Conservation (phyloP, 768 basidiomycete species). For the Trametes villosa region DNA sequence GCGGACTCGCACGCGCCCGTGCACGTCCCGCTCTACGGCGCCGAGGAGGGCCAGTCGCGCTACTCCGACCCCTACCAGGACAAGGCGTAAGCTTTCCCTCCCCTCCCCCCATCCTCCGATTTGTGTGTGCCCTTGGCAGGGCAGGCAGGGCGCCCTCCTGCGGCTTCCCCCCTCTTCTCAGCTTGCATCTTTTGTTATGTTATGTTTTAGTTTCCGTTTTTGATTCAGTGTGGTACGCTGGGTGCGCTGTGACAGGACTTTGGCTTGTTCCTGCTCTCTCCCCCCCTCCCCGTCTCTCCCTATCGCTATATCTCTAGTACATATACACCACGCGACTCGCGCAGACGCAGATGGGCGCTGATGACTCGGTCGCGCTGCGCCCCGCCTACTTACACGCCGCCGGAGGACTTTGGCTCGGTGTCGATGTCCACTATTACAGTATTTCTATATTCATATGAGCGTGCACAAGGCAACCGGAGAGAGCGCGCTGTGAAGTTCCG, state of each 20-base stretch:
- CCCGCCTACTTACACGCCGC: neutral
- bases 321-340: neutral
- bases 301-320: conserved; percentile 9
- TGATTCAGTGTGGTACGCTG: no score
- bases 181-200: neutral
- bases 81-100: conserved; percentile 4
- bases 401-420: conserved; percentile 6
- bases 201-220: neutral
- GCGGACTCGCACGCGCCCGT: conserved; percentile 13
- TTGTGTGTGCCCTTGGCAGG: neutral
- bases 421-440: no score
- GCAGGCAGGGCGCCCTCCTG: conserved; percentile 1
- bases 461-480: no score
- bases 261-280: neutral
- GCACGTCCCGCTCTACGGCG: conserved; percentile 21
- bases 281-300: neutral
- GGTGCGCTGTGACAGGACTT: no score
- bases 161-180: no score
- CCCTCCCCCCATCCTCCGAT: neutral
- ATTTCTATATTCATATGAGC: no score
- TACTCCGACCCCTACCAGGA: conserved; percentile 26
- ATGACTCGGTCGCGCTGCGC: no score
- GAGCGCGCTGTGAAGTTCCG: no score
- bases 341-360: no score
- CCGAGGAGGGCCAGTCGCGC: conserved; percentile 23